Evolutionary conservation across 2,329 filamentous ascomycete genomes (phyloP).

Genomic region (Aspergillus brunneoviolaceus): DNA sequence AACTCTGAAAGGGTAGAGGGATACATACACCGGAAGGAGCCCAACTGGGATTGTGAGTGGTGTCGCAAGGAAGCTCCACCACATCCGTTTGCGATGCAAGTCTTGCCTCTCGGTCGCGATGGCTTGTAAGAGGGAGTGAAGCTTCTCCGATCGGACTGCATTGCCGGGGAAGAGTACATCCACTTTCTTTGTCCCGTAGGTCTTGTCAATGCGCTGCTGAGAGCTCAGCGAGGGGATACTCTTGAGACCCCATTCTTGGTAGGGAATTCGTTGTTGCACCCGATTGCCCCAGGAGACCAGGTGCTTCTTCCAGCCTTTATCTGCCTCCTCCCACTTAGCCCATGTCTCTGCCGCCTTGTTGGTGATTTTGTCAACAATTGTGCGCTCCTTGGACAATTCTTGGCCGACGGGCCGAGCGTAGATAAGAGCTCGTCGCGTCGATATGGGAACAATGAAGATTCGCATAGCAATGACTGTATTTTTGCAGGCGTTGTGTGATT

Average conservation of each 20-base stretch:
- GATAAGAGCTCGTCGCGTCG: slow-evolving; percentile 83
- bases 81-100: slow-evolving; percentile 72
- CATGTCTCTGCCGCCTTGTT: slow-evolving; percentile 73
- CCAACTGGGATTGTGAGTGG: slow-evolving; percentile 81
- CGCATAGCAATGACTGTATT: slow-evolving; percentile 62
- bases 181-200: slow-evolving; percentile 67
- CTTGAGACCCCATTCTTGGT: slow-evolving; percentile 97
- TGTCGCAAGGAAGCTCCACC: slow-evolving; percentile 79
- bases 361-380: slow-evolving; percentile 68
- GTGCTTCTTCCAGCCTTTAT: slow-evolving; percentile 82
- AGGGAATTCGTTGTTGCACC: slow-evolving; percentile 82
- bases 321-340: slow-evolving; percentile 82
- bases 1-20: not conserved
- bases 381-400: slow-evolving; percentile 54
- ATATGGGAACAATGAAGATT: slow-evolving; percentile 89
- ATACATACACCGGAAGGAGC: slow-evolving; percentile 75
- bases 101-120: slow-evolving; percentile 78
- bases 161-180: slow-evolving; percentile 66
- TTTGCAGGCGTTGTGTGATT: not conserved
- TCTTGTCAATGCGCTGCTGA: slow-evolving; percentile 63
- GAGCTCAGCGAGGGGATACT: slow-evolving; percentile 80
- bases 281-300: slow-evolving; percentile 85
- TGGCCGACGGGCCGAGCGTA: slow-evolving; percentile 78
- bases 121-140: slow-evolving; percentile 64
- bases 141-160: slow-evolving; percentile 64